Conservation (phyloP, 2,329 filamentous ascomycete species). For the Epichloe uncinata region DNA sequence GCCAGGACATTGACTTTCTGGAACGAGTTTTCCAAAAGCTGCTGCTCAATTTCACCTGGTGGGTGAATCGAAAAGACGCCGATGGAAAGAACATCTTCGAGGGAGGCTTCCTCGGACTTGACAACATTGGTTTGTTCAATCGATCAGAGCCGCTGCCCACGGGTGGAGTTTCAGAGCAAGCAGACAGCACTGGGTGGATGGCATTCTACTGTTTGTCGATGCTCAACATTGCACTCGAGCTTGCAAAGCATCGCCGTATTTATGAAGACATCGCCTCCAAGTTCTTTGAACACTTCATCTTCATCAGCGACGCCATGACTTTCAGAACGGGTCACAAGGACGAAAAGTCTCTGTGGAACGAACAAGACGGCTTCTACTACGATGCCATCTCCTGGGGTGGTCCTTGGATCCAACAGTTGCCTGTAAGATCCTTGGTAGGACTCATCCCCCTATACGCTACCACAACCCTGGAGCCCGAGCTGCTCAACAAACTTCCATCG, state of each 20-base stretch:
- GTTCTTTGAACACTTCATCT: conserved; percentile 97
- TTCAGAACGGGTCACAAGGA: conserved; percentile 56
- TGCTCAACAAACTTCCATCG: conserved; percentile 79
- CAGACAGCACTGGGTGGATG: conserved; percentile 98
- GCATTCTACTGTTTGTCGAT: conserved; percentile 93
- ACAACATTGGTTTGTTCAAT: conserved; percentile 97
- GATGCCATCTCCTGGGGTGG: conserved; percentile 95
- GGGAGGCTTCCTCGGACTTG: conserved; percentile 84
- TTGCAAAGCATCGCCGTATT: conserved; percentile 86
- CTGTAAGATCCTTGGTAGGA: conserved; percentile 82
- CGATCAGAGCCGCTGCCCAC: conserved; percentile 90
- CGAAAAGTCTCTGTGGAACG: conserved; percentile 88
- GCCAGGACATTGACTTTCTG: conserved; percentile 87
- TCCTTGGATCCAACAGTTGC: conserved; percentile 84
- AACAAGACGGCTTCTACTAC: conserved; percentile 95
- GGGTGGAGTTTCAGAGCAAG: conserved; percentile 85
- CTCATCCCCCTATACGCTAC: conserved; percentile 90
- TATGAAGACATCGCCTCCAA: conserved; percentile 97
- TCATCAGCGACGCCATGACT: conserved; percentile 96
- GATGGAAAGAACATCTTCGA: conserved; percentile 97
- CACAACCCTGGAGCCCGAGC: conserved; percentile 80
- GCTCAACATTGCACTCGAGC: conserved; percentile 90
- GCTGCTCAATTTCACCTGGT: conserved; percentile 96
- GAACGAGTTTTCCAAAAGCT: conserved; percentile 95
- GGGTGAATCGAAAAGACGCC: conserved; percentile 91